A percentile compares a stretch with the other conserved stretches of the same genome.
Evolutionary conservation across 305 asterid genomes (phyloP).

Genomic region (Plantago coronopus): DNA sequence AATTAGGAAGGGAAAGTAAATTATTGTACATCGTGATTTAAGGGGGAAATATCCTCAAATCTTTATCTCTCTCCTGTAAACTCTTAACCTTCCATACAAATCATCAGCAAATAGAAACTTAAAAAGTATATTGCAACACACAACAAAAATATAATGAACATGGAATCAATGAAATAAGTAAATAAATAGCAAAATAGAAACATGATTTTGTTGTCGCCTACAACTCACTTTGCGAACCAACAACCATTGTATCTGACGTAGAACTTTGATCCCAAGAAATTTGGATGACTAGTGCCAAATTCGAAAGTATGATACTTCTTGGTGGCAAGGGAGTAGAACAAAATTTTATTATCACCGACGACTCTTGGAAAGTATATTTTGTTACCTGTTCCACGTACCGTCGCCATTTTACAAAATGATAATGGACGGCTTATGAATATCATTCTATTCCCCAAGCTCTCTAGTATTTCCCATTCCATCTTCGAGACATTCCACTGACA

Average conservation of each 20-base stretch:
- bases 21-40: too few species aligned
- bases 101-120: too few species aligned
- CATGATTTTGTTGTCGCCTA: too few species aligned
- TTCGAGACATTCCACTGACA: conserved; percentile 1
- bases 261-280: neutral
- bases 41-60: too few species aligned
- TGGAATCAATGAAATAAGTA: too few species aligned
- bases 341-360: neutral
- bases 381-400: neutral
- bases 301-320: neutral
- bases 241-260: neutral
- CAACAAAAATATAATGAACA: too few species aligned
- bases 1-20: too few species aligned
- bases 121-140: too few species aligned
- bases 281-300: neutral
- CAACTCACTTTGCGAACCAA: too few species aligned
- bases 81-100: too few species aligned
- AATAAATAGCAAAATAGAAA: too few species aligned
- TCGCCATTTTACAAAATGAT: neutral
- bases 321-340: conserved; percentile 7
- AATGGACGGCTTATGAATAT: neutral
- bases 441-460: conserved; percentile 11
- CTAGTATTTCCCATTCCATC: neutral
- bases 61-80: too few species aligned
- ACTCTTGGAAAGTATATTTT: neutral